Conservation (phyloP, 352 stramenopile species). For the Sclerospora graminicola region DNA sequence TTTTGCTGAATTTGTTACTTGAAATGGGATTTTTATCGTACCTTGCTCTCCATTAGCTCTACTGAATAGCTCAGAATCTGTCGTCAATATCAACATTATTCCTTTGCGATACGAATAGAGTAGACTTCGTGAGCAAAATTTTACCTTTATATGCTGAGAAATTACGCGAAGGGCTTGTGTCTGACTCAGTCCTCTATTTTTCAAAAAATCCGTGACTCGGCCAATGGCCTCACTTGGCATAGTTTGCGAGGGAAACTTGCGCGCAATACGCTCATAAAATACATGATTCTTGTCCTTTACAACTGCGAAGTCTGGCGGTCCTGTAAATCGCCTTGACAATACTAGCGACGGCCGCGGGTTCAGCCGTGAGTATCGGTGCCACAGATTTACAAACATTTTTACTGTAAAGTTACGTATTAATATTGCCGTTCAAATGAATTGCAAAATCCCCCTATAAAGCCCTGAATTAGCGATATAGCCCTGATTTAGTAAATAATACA, state of each 20-base stretch:
- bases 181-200: conserved; percentile 20
- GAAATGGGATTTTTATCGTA: background rate
- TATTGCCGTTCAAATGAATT: too few relatives aligned
- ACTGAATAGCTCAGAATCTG: conserved; percentile 23
- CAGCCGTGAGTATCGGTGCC: too few relatives aligned
- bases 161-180: conserved; percentile 22
- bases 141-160: conserved; percentile 25
- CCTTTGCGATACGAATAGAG: background rate
- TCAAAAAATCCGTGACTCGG: conserved; percentile 22
- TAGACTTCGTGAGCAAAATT: background rate
- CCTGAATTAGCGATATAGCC: too few relatives aligned
- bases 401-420: too few relatives aligned
- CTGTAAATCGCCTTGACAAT: conserved; percentile 3
- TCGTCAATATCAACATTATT: background rate
- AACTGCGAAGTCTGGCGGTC: background rate
- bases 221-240: conserved; percentile 15
- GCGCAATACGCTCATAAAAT: conserved; percentile 31
- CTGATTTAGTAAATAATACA: too few relatives aligned
- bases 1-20: too few relatives aligned
- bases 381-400: background rate
- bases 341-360: background rate
- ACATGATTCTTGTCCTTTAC: conserved; percentile 3
- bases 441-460: too few relatives aligned
- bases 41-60: conserved; percentile 31
- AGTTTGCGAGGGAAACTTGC: conserved; percentile 19